Percentiles rank a stretch among this genome's conserved stretches.
Evolutionary conservation across 225 moss, liverwort and hornwort genomes (phyloP).

Genomic region (Marchantia paleacea): DNA sequence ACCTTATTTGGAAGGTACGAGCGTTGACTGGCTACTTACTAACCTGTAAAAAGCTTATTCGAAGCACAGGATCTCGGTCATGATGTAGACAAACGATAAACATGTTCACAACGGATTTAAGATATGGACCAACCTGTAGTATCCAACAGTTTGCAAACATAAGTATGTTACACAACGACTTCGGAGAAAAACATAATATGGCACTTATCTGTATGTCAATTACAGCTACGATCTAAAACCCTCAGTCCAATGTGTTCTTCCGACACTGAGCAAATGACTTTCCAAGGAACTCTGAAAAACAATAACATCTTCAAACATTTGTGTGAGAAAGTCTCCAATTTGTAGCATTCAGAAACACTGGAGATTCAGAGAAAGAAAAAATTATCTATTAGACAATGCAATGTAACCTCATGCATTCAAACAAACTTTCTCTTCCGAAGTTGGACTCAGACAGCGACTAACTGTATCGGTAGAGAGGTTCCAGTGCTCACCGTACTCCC

Average conservation of each 20-base stretch:
- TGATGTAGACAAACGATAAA: slow-evolving; percentile 58
- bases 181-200: neutral
- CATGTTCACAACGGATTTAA: slow-evolving; percentile 52
- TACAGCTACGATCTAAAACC: neutral
- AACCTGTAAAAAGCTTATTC: slow-evolving; percentile 78
- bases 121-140: slow-evolving; percentile 69
- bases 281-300: neutral
- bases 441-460: neutral
- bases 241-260: neutral
- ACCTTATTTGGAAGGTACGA: neutral
- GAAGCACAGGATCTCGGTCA: slow-evolving; percentile 76
- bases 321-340: neutral
- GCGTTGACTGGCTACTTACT: neutral
- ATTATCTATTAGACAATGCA: neutral
- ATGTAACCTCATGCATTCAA: neutral
- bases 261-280: neutral
- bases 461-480: neutral
- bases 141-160: neutral
- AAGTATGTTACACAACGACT: neutral
- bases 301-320: neutral
- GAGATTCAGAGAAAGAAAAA: neutral
- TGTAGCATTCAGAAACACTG: neutral
- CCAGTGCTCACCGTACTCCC: slow-evolving; percentile 51
- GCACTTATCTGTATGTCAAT: neutral
- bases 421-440: neutral